These are phyloP conservation scores for Cryptosporidium parvum DNA, from an alignment of 169 alveolate species.

Conservation along the genomic window DNA sequence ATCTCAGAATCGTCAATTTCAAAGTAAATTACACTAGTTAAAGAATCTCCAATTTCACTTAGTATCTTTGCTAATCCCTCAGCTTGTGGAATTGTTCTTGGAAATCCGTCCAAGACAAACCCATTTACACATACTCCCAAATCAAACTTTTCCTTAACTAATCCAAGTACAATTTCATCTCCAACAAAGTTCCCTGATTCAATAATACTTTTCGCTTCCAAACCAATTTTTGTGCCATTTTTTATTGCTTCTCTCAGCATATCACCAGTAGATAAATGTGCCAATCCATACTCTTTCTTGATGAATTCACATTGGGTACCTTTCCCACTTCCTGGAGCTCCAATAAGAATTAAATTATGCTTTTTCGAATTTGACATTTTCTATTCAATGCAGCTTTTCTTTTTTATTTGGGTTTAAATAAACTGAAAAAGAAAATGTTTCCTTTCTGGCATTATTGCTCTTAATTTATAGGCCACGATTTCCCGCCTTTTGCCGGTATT, in stretches of 20 bases:
- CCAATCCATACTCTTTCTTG: slow-evolving; percentile 82
- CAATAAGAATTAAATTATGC: slow-evolving; percentile 81
- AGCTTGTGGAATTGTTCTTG: slow-evolving; percentile 93
- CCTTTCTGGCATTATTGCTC: not conserved
- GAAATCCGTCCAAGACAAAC: slow-evolving; percentile 94
- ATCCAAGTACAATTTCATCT: slow-evolving; percentile 90
- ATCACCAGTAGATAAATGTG: slow-evolving; percentile 93
- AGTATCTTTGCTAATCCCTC: slow-evolving; percentile 86
- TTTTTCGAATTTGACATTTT: slow-evolving; percentile 9
- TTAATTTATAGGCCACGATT: no score
- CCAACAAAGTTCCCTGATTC: slow-evolving; percentile 92
- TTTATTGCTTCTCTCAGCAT: slow-evolving; percentile 91
- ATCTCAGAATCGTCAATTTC: slow-evolving; percentile 89
- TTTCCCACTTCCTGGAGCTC: slow-evolving; percentile 91
- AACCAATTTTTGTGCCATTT: slow-evolving; percentile 90
- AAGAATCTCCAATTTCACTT: slow-evolving; percentile 76
- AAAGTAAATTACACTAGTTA: slow-evolving; percentile 89
- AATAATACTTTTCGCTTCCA: slow-evolving; percentile 90
- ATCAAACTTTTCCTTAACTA: slow-evolving; percentile 88
- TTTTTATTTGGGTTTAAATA: not conserved
- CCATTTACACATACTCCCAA: slow-evolving; percentile 91
- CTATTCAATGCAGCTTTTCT: not conserved
- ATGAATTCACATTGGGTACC: slow-evolving; percentile 89
- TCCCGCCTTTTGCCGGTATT: not conserved
- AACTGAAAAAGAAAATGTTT: not conserved